These are phyloP conservation scores for Eutrema salsugineum DNA, from an alignment of 441 rosid species.

Conservation along the genomic window DNA sequence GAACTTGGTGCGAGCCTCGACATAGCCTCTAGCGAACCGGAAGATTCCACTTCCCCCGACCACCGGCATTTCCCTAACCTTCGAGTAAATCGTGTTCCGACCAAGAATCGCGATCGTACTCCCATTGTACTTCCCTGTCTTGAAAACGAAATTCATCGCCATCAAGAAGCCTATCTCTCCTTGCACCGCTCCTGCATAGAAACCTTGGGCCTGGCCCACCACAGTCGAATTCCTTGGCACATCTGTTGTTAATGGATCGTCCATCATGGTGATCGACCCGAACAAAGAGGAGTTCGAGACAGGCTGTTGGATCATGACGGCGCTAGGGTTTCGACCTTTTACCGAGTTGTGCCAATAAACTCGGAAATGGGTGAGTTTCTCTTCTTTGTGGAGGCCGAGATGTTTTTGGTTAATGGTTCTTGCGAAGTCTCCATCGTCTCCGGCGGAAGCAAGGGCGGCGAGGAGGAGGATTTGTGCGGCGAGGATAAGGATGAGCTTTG, in stretches of 20 bases:
- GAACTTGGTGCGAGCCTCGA: slow-evolving; percentile 35
- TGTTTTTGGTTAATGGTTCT: slow-evolving; percentile 11
- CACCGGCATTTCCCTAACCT: slow-evolving; percentile 61
- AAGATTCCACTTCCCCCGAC: slow-evolving; percentile 63
- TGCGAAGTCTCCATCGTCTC: background rate
- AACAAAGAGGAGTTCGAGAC: slow-evolving; percentile 5
- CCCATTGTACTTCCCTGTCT: slow-evolving; percentile 56
- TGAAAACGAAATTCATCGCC: slow-evolving; percentile 58
- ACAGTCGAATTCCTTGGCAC: background rate
- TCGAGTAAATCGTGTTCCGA: slow-evolving; percentile 33
- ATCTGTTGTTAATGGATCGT: slow-evolving; percentile 10
- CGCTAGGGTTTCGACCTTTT: slow-evolving; percentile 41
- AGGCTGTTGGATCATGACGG: slow-evolving; percentile 33
- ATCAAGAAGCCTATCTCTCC: slow-evolving; percentile 37
- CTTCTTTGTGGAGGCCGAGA: slow-evolving; percentile 21
- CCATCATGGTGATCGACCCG: slow-evolving; percentile 15
- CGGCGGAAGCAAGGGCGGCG: background rate
- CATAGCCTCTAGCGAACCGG: slow-evolving; percentile 60
- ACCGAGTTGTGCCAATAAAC: slow-evolving; percentile 62
- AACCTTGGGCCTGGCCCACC: slow-evolving; percentile 16
- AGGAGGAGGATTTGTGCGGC: slow-evolving; percentile 2
- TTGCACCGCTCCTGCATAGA: slow-evolving; percentile 20
- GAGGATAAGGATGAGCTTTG: background rate
- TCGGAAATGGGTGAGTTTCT: slow-evolving; percentile 59
- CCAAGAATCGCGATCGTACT: slow-evolving; percentile 53